These are phyloP conservation scores for Tylopilus sp. DNA, from an alignment of 768 basidiomycete genomes.

Conservation along the genomic window DNA sequence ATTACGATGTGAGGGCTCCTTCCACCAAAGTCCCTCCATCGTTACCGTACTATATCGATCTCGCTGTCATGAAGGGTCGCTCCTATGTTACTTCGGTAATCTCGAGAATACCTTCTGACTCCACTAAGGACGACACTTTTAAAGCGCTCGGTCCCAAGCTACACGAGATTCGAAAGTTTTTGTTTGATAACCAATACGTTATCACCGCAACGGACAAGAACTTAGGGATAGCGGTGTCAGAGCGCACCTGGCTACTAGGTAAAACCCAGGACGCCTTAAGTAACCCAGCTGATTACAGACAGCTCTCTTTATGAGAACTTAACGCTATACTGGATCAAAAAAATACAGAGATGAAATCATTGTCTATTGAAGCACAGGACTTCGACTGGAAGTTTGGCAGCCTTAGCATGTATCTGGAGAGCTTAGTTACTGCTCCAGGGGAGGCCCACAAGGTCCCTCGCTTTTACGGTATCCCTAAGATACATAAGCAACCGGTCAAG, in stretches of 20 bases:
- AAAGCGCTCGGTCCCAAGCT: conserved; percentile 9
- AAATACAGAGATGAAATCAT: background rate
- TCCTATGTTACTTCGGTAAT: background rate
- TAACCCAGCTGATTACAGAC: no score
- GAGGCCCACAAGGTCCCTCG: background rate
- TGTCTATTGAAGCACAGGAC: background rate
- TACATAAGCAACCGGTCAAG: conserved; percentile 7
- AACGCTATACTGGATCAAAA: no score
- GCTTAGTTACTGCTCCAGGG: background rate
- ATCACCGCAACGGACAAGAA: background rate
- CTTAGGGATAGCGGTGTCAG: background rate
- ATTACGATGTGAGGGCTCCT: conserved; percentile 2
- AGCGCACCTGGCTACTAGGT: no score
- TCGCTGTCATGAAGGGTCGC: background rate
- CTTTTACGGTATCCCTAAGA: conserved; percentile 14
- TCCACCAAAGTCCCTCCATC: background rate
- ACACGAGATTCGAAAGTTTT: background rate
- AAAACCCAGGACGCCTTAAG: background rate
- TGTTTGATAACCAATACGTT: background rate
- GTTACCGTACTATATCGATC: conserved; percentile 1
- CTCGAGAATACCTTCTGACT: background rate
- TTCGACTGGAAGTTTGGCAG: no score
- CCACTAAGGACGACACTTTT: background rate
- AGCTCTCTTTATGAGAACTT: no score
- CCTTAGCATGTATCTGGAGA: background rate